Evolutionary conservation across 257 asterid genomes (phyloP).

Genomic region (Nicotiana otophora): DNA sequence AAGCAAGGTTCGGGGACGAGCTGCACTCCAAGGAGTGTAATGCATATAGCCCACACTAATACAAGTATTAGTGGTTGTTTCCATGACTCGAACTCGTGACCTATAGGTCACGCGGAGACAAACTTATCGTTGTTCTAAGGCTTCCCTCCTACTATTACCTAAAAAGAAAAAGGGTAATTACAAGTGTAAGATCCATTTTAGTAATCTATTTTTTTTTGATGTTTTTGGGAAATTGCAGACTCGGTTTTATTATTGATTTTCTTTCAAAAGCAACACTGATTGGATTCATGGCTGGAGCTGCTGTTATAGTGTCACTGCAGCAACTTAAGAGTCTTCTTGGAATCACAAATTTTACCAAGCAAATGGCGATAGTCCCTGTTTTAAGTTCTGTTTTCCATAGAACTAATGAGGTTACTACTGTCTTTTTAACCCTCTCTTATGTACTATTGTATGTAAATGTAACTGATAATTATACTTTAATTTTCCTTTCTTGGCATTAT

Average conservation of each 20-base stretch:
- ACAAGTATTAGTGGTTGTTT: accelerated
- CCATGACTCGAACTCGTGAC: too few species aligned
- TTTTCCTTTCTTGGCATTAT: neutral
- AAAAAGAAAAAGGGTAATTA: too few species aligned
- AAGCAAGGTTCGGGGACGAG: accelerated
- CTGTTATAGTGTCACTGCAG: constrained; percentile 78
- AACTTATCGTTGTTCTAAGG: too few species aligned
- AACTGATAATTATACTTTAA: neutral
- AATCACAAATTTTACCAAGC: constrained; percentile 52
- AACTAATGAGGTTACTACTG: constrained; percentile 34
- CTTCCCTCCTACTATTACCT: too few species aligned
- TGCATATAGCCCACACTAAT: too few species aligned
- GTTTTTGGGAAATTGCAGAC: constrained; percentile 46
- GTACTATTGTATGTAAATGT: neutral
- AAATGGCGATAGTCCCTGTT: constrained; percentile 80
- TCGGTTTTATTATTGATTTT: constrained; percentile 78
- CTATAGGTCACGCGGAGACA: accelerated
- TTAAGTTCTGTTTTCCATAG: constrained; percentile 59
- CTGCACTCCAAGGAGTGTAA: too few species aligned
- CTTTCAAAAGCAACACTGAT: constrained; percentile 77
- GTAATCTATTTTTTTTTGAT: neutral
- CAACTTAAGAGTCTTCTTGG: constrained; percentile 80
- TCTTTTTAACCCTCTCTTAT: neutral
- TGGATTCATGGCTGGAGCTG: constrained; percentile 97
- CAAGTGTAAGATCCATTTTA: too few species aligned